Evolutionary conservation across 2,329 filamentous ascomycete species (phyloP).

Genomic region (Graphiopsis chlorocephala): DNA sequence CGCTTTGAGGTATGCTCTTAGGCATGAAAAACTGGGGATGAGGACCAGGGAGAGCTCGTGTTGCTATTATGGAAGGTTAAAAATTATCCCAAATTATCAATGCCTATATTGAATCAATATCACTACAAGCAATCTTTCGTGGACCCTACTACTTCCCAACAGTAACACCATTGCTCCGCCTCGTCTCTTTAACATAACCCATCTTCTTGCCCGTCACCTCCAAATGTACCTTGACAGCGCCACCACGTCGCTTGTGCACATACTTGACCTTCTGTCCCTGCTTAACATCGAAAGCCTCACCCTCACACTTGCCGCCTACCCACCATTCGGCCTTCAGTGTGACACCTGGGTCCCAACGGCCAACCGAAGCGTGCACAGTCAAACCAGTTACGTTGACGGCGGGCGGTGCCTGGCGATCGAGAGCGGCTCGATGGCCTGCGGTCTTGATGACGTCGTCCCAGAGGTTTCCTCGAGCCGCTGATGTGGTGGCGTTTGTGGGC

Average conservation of each 20-base stretch:
- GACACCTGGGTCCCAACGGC: constrained; percentile 40
- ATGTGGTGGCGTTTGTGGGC: constrained; percentile 20
- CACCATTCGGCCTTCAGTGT: constrained; percentile 35
- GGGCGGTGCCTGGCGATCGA: constrained; percentile 34
- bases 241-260: constrained; percentile 1
- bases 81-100: background rate
- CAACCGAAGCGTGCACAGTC: constrained; percentile 24
- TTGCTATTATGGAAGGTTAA: background rate
- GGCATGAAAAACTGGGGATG: no score
- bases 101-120: background rate
- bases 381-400: constrained; percentile 19
- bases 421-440: constrained; percentile 36
- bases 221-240: background rate
- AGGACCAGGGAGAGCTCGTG: background rate
- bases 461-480: constrained; percentile 32
- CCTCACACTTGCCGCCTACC: constrained; percentile 27
- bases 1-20: background rate
- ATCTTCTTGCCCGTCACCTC: constrained; percentile 8
- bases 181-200: constrained; percentile 12
- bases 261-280: constrained; percentile 25
- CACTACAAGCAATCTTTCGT: background rate
- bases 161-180: background rate
- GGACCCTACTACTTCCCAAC: background rate
- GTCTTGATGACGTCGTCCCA: constrained; percentile 35
- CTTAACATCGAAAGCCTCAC: constrained; percentile 27